Percentiles rank a stretch among this genome's conserved stretches.
Evolutionary conservation across 1,139 yeast species (phyloP).

Genomic region (Pichia sp.): DNA sequence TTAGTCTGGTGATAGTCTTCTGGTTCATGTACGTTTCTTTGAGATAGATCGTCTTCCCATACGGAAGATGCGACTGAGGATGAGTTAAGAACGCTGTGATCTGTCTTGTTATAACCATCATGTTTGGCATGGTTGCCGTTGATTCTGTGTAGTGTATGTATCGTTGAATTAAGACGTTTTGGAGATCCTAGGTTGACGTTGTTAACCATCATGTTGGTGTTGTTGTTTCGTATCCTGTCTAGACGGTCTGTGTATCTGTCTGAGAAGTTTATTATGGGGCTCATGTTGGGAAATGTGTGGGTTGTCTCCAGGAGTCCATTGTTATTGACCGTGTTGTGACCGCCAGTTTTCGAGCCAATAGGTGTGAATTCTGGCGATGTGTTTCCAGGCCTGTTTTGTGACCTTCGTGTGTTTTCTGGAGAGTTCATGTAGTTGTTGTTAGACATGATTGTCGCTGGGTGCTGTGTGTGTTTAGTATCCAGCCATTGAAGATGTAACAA

Average conservation of each 20-base stretch:
- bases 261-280: slow-evolving; percentile 10
- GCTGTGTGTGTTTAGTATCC: no score
- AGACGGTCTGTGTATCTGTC: slow-evolving; percentile 6
- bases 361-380: slow-evolving; percentile 19
- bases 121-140: neutral
- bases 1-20: slow-evolving; percentile 4
- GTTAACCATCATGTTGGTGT: neutral
- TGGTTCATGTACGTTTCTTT: slow-evolving; percentile 1
- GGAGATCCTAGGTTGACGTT: neutral
- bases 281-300: slow-evolving; percentile 11
- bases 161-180: slow-evolving; percentile 3
- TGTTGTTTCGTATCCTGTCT: slow-evolving; percentile 4
- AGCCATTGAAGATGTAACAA: no score
- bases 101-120: neutral
- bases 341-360: slow-evolving; percentile 17
- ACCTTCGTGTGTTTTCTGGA: neutral
- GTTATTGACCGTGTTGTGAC: neutral
- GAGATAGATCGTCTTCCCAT: slow-evolving; percentile 13
- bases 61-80: slow-evolving; percentile 18
- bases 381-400: neutral
- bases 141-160: slow-evolving; percentile 10
- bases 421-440: neutral
- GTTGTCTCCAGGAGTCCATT: neutral
- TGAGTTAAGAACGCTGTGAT: slow-evolving; percentile 7
- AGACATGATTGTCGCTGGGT: neutral